Percentiles rank a stretch among this genome's conserved stretches.
Evolutionary conservation across 2,329 filamentous ascomycete genomes (phyloP).

Genomic region (Cladosporium sphaerospermum): DNA sequence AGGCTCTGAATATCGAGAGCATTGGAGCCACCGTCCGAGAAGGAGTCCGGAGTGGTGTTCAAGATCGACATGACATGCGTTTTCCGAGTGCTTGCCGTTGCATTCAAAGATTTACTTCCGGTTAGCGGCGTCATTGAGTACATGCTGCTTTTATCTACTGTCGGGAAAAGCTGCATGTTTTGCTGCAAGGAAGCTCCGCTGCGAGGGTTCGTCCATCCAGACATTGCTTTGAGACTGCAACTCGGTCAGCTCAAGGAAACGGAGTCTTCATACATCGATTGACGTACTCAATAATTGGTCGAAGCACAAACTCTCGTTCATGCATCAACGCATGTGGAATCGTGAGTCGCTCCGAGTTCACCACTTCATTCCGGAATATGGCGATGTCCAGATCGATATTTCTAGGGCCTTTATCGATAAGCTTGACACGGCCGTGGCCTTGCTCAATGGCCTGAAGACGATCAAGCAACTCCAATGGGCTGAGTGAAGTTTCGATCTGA

Average conservation of each 20-base stretch:
- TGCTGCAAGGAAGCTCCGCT: constrained; percentile 23
- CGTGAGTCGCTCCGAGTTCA: constrained; percentile 67
- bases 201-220: not conserved
- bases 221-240: not conserved
- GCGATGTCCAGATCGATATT: constrained; percentile 94
- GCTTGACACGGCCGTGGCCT: constrained; percentile 69
- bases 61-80: constrained; percentile 91
- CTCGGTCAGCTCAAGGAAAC: not conserved
- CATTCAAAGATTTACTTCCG: not conserved
- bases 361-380: constrained; percentile 63
- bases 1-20: constrained; percentile 44
- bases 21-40: constrained; percentile 80
- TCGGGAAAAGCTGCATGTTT: constrained; percentile 31
- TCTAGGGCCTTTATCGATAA: constrained; percentile 86
- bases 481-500: constrained; percentile 73
- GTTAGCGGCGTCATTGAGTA: not conserved
- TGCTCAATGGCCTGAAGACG: constrained; percentile 78
- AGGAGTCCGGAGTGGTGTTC: constrained; percentile 93
- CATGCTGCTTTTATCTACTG: constrained; percentile 17
- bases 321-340: constrained; percentile 80
- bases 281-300: constrained; percentile 73
- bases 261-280: not conserved
- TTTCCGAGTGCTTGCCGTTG: not conserved
- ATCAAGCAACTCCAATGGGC: constrained; percentile 70
- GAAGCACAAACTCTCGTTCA: constrained; percentile 89